phyloP scores from a whole-genome alignment of 768 basidiomycete genomes.

The Podaxis sp. region DNA sequence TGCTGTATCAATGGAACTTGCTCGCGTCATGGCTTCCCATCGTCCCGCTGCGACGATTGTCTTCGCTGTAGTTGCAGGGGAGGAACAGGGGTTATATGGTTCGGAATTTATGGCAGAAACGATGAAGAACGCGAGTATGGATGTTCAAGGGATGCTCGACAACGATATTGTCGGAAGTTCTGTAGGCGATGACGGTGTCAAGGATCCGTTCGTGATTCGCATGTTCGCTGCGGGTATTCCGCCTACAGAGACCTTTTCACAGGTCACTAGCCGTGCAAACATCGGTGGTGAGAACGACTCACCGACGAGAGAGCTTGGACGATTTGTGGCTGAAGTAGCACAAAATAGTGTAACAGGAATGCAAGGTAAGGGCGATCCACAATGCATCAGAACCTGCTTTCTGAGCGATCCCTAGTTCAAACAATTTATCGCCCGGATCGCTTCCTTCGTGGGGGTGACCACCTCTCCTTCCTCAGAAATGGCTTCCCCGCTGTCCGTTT shows the following conservation, averaged over 20 bases:
- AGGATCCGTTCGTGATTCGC: conserved; percentile 47
- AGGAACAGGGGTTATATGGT: conserved; percentile 53
- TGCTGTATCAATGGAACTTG: conserved; percentile 54
- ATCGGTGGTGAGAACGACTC: conserved; percentile 58
- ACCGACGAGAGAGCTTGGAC: conserved; percentile 48
- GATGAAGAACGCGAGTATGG: conserved; percentile 39
- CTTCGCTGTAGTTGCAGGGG: conserved; percentile 50
- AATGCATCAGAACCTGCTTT: neutral
- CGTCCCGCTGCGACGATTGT: conserved; percentile 50
- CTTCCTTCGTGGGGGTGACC: conserved; percentile 58
- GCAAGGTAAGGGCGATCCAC: conserved; percentile 38
- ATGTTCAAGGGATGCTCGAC: conserved; percentile 58
- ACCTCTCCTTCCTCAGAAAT: conserved; percentile 45
- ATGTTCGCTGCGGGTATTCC: conserved; percentile 56
- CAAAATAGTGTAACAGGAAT: conserved; percentile 48
- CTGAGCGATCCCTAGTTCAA: conserved; percentile 35
- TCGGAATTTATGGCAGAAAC: conserved; percentile 46
- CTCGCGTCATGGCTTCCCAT: conserved; percentile 49
- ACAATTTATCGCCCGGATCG: conserved; percentile 52
- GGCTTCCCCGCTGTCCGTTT: conserved; percentile 57
- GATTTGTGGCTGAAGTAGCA: conserved; percentile 52
- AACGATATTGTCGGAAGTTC: conserved; percentile 59
- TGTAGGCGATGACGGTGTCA: conserved; percentile 45
- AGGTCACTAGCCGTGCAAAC: conserved; percentile 32
- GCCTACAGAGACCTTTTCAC: conserved; percentile 37